A percentile compares a stretch with the other conserved stretches of the same genome.
Conservation (phyloP, 1,284 basidiomycete genomes). For the Ceratobasidium sp. region DNA sequence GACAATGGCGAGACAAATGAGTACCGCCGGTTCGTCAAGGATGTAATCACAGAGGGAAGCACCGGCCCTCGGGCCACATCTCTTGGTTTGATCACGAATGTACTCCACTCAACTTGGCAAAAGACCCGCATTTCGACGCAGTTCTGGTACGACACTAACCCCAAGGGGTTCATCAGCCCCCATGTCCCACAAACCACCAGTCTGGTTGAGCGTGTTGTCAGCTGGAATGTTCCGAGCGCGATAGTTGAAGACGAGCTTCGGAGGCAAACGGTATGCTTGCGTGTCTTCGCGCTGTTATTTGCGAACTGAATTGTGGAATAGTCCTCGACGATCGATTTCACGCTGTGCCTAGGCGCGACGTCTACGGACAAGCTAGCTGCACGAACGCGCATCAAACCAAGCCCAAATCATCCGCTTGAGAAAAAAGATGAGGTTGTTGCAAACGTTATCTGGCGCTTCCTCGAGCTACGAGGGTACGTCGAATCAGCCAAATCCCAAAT, state of each 20-base stretch:
- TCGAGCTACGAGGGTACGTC: conserved; percentile 89
- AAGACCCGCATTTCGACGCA: conserved; percentile 70
- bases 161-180: conserved; percentile 61
- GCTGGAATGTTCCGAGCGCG: conserved; percentile 91
- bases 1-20: conserved; percentile 95
- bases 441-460: conserved; percentile 97
- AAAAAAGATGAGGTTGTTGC: conserved; percentile 99
- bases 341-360: conserved; percentile 92
- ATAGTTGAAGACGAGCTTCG: conserved; percentile 94
- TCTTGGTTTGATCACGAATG: conserved; percentile 81
- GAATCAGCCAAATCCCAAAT: conserved; percentile 19
- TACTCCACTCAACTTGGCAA: conserved; percentile 79
- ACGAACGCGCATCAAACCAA: conserved; percentile 65
- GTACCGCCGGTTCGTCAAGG: conserved; percentile 93
- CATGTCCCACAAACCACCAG: conserved; percentile 80
- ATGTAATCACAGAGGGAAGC: conserved; percentile 91
- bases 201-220: conserved; percentile 84
- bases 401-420: conserved; percentile 70
- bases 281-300: conserved; percentile 30
- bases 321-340: conserved; percentile 98
- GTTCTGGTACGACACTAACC: conserved; percentile 74
- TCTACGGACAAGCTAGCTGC: conserved; percentile 75
- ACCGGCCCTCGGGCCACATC: conserved; percentile 92
- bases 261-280: conserved; percentile 85
- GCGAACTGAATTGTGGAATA: conserved; percentile 47